Evolutionary conservation across 495 filamentous ascomycete species (phyloP).

Genomic region (Hypoxylon subgilvum): DNA sequence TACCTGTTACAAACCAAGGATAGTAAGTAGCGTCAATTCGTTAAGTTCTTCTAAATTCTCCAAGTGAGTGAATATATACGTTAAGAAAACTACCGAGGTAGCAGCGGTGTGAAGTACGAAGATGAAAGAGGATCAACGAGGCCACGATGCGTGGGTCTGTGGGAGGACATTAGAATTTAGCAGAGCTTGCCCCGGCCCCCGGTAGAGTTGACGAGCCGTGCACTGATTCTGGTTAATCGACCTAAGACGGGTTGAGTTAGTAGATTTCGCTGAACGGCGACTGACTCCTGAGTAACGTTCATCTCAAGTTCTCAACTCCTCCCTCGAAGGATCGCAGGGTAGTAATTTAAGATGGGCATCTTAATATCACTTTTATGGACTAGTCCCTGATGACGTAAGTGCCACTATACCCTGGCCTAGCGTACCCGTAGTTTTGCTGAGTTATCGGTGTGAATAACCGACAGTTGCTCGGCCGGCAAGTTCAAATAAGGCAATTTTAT

Average conservation of each 20-base stretch:
- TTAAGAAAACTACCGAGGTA: background rate
- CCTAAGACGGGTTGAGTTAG: conserved; percentile 4
- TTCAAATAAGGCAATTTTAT: too few relatives aligned
- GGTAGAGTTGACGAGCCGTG: conserved; percentile 23
- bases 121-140: too few relatives aligned
- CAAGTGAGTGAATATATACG: background rate
- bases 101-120: background rate
- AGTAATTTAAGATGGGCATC: background rate
- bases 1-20: background rate
- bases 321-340: conserved; percentile 1
- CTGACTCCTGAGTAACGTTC: background rate
- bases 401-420: too few relatives aligned
- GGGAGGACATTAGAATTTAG: too few relatives aligned
- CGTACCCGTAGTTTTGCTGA: too few relatives aligned
- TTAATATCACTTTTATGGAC: too few relatives aligned
- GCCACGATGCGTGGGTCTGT: background rate
- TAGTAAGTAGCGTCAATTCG: background rate
- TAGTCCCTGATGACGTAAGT: too few relatives aligned
- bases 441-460: too few relatives aligned
- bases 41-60: too few relatives aligned
- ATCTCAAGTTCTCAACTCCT: background rate
- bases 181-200: too few relatives aligned
- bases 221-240: conserved; percentile 9
- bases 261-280: background rate
- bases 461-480: too few relatives aligned